Conservation (phyloP, 495 filamentous ascomycete species). For the Hypoxylon fragiforme region DNA sequence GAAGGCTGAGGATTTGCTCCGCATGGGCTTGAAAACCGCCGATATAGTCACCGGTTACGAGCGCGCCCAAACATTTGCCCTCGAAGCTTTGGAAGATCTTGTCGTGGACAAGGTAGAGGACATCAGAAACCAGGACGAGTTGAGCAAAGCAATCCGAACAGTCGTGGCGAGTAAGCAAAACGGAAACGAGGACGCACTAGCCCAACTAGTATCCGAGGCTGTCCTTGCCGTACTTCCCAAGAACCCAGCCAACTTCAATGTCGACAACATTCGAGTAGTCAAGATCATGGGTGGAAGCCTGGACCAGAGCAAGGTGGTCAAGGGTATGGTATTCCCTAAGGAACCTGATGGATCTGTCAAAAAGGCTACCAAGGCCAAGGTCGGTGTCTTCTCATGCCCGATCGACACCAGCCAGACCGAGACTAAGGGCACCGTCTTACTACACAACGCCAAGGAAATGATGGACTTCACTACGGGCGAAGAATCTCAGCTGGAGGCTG, state of each 20-base stretch:
- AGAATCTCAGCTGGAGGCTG: constrained; percentile 83
- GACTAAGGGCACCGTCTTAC: constrained; percentile 98
- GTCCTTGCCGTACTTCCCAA: constrained; percentile 94
- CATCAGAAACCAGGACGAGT: constrained; percentile 72
- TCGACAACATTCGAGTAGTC: constrained; percentile 98
- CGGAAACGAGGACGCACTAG: constrained; percentile 85
- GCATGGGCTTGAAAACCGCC: constrained; percentile 94
- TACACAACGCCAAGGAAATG: constrained; percentile 99
- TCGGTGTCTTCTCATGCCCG: constrained; percentile 94
- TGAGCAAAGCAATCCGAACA: constrained; percentile 93
- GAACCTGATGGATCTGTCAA: constrained; percentile 90
- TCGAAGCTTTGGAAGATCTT: constrained; percentile 84
- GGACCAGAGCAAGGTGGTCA: constrained; percentile 90
- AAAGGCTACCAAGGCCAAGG: constrained; percentile 89
- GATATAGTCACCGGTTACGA: constrained; percentile 97
- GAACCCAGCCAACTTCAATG: constrained; percentile 98
- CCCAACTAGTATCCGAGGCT: constrained; percentile 86
- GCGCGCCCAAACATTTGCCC: constrained; percentile 84
- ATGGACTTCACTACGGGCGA: constrained; percentile 97
- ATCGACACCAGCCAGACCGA: constrained; percentile 97
- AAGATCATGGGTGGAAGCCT: constrained; percentile 99
- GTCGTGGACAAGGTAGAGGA: constrained; percentile 89
- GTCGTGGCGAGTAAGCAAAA: constrained; percentile 96
- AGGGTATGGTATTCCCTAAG: constrained; percentile 96
- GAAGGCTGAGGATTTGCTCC: constrained; percentile 94